Percentiles rank a stretch among this genome's conserved stretches.
Conservation (phyloP, 106 monocot species). For the Dioscorea zingiberensis region DNA sequence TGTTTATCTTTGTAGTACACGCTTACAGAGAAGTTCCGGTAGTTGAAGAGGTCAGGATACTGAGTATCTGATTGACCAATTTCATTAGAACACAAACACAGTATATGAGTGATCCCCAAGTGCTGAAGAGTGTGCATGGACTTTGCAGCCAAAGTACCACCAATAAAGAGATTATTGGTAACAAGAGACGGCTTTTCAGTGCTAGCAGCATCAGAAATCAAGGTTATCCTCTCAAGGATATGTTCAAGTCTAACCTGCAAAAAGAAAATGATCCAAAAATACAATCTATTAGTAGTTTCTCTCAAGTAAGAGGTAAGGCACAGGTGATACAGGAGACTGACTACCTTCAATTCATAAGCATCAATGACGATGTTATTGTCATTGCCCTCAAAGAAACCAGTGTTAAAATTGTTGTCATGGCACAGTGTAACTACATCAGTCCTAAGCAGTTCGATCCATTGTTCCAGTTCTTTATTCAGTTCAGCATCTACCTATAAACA, state of each 20-base stretch:
- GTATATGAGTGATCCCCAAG: slow-evolving; percentile 87
- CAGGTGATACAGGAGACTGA: neutral
- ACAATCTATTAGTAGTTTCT: neutral
- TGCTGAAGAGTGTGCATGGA: slow-evolving; percentile 73
- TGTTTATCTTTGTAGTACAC: neutral
- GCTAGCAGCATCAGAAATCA: slow-evolving; percentile 85
- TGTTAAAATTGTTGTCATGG: slow-evolving; percentile 81
- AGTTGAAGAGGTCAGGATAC: slow-evolving; percentile 76
- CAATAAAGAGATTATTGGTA: slow-evolving; percentile 69
- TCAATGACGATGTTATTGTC: slow-evolving; percentile 59
- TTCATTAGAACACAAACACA: slow-evolving; percentile 93
- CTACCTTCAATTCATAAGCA: slow-evolving; percentile 97
- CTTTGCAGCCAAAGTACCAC: slow-evolving; percentile 79
- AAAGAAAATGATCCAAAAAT: neutral
- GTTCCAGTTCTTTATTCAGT: slow-evolving; percentile 69
- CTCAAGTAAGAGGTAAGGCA: neutral
- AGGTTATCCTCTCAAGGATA: slow-evolving; percentile 76
- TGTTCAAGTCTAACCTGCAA: slow-evolving; percentile 91
- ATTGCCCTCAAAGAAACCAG: slow-evolving; percentile 82
- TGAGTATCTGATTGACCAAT: slow-evolving; percentile 97
- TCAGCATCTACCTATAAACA: slow-evolving; percentile 51
- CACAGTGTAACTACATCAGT: slow-evolving; percentile 73
- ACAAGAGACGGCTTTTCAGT: slow-evolving; percentile 78
- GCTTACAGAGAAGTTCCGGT: slow-evolving; percentile 86
- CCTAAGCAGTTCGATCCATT: slow-evolving; percentile 78